A percentile compares a stretch with the other conserved stretches of the same genome.
These are phyloP conservation scores for Eucalyptus paniculata DNA, from an alignment of 345 rosid genomes.

Conservation along the genomic window DNA sequence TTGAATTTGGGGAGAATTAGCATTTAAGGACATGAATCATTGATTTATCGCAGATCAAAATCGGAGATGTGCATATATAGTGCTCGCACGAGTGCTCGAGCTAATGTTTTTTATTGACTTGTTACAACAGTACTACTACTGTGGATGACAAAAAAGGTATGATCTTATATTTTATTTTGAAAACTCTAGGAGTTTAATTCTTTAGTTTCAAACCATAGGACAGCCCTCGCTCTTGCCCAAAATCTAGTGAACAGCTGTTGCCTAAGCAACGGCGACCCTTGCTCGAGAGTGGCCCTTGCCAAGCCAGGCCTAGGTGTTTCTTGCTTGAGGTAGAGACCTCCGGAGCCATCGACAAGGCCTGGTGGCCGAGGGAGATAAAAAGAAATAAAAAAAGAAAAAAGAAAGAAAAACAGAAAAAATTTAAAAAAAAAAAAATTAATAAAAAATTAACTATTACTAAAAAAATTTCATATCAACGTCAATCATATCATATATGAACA, in stretches of 20 bases:
- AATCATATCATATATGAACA: no score
- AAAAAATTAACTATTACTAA: no score
- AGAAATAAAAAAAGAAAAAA: no score
- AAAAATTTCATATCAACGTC: accelerated
- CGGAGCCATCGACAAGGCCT: accelerated
- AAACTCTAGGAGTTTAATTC: not conserved
- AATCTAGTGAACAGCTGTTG: no score
- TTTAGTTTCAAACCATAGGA: not conserved
- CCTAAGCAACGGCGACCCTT: no score
- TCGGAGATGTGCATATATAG: not conserved
- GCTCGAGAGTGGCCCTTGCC: no score
- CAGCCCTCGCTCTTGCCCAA: no score
- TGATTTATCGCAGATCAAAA: not conserved
- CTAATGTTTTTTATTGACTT: not conserved
- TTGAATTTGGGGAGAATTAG: not conserved
- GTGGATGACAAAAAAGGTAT: not conserved
- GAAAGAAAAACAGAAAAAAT: no score
- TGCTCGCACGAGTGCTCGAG: not conserved
- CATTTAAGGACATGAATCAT: not conserved
- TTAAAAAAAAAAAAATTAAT: no score
- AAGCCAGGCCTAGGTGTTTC: no score
- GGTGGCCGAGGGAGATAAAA: accelerated
- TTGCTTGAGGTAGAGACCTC: no score
- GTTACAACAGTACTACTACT: not conserved
- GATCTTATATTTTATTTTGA: not conserved